Conservation (phyloP, 164 flowering plant species). For the Magnolia officinalis region DNA sequence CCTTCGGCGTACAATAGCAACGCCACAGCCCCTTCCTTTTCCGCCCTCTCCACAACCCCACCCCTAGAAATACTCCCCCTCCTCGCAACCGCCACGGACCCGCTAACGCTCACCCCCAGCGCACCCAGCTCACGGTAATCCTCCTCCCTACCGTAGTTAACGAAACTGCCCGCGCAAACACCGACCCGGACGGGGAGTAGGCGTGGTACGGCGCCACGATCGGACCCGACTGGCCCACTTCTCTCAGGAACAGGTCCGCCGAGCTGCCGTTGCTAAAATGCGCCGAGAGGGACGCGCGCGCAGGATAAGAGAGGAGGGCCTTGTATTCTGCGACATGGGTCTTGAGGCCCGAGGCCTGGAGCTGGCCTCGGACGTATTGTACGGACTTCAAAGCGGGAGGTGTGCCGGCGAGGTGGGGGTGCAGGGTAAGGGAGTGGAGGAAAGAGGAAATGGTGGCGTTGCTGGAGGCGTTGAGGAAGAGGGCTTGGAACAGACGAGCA, state of each 20-base stretch:
- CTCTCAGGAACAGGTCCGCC: conserved; percentile 25
- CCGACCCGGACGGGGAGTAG: conserved; percentile 79
- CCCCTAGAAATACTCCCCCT: conserved; percentile 55
- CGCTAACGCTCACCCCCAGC: conserved; percentile 60
- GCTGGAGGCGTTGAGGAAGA: conserved; percentile 54
- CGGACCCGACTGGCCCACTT: conserved; percentile 16
- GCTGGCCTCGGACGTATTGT: conserved; percentile 40
- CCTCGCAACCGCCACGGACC: conserved; percentile 61
- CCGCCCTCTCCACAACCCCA: conserved; percentile 58
- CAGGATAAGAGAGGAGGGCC: conserved; percentile 70
- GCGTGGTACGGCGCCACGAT: conserved; percentile 81
- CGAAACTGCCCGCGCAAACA: conserved; percentile 45
- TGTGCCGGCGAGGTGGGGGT: conserved; percentile 90
- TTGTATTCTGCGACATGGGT: conserved; percentile 40
- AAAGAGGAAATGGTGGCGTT: conserved; percentile 62
- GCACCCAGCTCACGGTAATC: conserved; percentile 54
- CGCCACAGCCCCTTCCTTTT: conserved; percentile 51
- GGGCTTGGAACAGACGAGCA: conserved; percentile 25
- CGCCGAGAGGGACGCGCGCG: conserved; percentile 39
- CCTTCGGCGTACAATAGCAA: conserved; percentile 64
- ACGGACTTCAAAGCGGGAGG: conserved; percentile 29
- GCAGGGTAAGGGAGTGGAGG: conserved; percentile 71
- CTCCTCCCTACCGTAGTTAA: conserved; percentile 60
- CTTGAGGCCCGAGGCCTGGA: conserved; percentile 37
- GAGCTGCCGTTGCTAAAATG: conserved; percentile 39